Evolutionary conservation across 2,329 filamentous ascomycete genomes (phyloP), one percentile per base, ranked within the genome.

Genomic region (Pseudodiploospora longispora): DNA sequence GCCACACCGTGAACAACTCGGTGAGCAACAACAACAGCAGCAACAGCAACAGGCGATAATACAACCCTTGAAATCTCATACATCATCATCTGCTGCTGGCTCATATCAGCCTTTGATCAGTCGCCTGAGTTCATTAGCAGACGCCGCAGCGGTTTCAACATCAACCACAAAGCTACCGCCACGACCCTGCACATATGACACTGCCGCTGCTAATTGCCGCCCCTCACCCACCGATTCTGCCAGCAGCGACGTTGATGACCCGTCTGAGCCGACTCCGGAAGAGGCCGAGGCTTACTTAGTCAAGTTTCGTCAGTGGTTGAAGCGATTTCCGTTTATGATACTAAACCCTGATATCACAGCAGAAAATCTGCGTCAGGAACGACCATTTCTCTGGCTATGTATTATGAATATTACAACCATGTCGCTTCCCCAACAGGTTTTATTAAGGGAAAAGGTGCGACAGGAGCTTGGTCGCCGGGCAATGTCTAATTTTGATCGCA

Each of bases 381-480:
- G 62, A 3, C 74, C 77, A 0, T 75, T 76, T 40, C 52, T 77
- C 5, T 76, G 71, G 67, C 52, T 74, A 6, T 67, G 65, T 32
- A 72, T 78, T 38, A 64, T 70, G 53, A 63, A 70, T 34, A 55
- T 74, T 7, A 67, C 70, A 2, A 66, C 65, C 36, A 69, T 65
- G 50, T 68, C 67, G 2, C 57, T 61, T 0, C 53, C 59, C 3
- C 62, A 67, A 41, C 71, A 75, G 44, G 40, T 58, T 0, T 55
- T 58, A 1, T 52, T 74, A 32, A 61, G 62, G 32, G 65, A 66
- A 2, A 63, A 60, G 12, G 59, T 72, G 5, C 69, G 69, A 36
- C 61, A 67, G 37, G 62, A 70, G 28, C 42, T 77, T 10, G 65
- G 71, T 0, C 61, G 68, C n/a, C 67, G 65, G 44, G 58, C 76